A percentile compares a stretch with the other conserved stretches of the same genome.
phyloP scores from a whole-genome alignment of 2,329 filamentous ascomycete genomes.

The Bipolaris zeicola region DNA sequence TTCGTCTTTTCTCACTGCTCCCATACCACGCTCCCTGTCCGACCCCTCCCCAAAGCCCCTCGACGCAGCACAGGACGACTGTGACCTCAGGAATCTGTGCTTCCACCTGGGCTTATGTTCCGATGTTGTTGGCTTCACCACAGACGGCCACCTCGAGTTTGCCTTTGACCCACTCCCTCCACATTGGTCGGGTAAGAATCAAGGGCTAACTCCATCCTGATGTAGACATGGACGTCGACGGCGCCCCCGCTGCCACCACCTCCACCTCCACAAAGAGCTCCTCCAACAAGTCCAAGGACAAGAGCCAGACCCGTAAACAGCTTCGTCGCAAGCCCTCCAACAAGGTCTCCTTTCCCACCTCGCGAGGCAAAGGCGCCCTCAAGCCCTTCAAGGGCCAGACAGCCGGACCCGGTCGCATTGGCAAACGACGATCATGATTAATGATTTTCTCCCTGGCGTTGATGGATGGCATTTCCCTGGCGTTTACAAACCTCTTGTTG shows the following conservation, averaged over 20 bases:
- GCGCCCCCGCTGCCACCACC: slow-evolving; percentile 11
- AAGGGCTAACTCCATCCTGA: slow-evolving; percentile 40
- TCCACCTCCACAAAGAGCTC: slow-evolving; percentile 22
- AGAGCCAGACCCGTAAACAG: slow-evolving; percentile 45
- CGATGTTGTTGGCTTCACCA: slow-evolving; percentile 48
- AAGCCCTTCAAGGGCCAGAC: slow-evolving; percentile 37
- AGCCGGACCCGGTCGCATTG: slow-evolving; percentile 26
- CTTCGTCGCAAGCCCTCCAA: slow-evolving; percentile 47
- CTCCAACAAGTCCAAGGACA: slow-evolving; percentile 40
- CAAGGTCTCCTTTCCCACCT: slow-evolving; percentile 46
- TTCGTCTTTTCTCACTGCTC: slow-evolving; percentile 39
- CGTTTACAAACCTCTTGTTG: slow-evolving; percentile 26
- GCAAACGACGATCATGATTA: slow-evolving; percentile 34
- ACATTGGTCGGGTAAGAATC: slow-evolving; percentile 37
- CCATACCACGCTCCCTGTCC: slow-evolving; percentile 35
- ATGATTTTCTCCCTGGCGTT: slow-evolving; percentile 23
- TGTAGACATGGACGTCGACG: slow-evolving; percentile 51
- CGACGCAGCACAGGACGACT: slow-evolving; percentile 21
- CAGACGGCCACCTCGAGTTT: slow-evolving; percentile 42
- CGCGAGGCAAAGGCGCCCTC: slow-evolving; percentile 42
- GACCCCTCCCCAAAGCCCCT: slow-evolving; percentile 13
- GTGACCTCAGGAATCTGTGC: slow-evolving; percentile 43
- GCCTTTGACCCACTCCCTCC: slow-evolving; percentile 47
- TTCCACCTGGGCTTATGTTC: slow-evolving; percentile 48
- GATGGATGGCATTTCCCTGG: slow-evolving; percentile 30